Conservation (phyloP, 495 filamentous ascomycete species). For the Bryoglossum gracile region DNA sequence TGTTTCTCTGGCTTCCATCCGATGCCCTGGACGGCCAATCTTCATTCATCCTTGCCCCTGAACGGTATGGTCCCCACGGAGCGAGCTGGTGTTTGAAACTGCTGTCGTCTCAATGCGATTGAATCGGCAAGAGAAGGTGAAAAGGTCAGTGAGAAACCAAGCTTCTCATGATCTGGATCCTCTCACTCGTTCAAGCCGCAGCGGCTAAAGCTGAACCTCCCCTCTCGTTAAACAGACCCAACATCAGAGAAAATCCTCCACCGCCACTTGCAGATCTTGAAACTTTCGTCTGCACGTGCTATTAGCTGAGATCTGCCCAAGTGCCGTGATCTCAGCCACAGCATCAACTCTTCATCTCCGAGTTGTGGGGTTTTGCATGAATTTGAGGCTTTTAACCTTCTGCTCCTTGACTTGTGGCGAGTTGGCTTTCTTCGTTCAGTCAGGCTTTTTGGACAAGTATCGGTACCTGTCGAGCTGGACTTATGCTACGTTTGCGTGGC, state of each 20-base stretch:
- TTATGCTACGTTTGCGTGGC: neutral
- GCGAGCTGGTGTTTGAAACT: too few species aligned
- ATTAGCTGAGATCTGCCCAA: neutral
- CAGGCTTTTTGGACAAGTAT: neutral
- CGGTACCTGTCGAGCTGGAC: slow-evolving; percentile 1
- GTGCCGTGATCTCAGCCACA: slow-evolving; percentile 4
- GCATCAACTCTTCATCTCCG: neutral
- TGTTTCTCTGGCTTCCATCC: slow-evolving; percentile 7
- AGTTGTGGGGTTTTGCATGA: slow-evolving; percentile 3
- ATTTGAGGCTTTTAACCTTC: neutral
- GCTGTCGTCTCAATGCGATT: slow-evolving; percentile 1
- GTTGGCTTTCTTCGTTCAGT: neutral
- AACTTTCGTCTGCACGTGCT: neutral
- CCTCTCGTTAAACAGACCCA: too few species aligned
- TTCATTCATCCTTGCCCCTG: too few species aligned
- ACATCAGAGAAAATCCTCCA: too few species aligned
- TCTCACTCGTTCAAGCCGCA: too few species aligned
- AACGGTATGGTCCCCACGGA: too few species aligned
- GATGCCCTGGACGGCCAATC: slow-evolving; percentile 5
- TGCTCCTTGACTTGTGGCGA: slow-evolving; percentile 8
- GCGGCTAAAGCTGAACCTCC: too few species aligned
- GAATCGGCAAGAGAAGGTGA: slow-evolving; percentile 1
- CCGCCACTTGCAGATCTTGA: neutral
- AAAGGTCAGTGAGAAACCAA: neutral
- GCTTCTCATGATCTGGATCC: too few species aligned